Base-by-base conservation (phyloP, 148 eudicot species). In the Beta vulgaris region DNA sequence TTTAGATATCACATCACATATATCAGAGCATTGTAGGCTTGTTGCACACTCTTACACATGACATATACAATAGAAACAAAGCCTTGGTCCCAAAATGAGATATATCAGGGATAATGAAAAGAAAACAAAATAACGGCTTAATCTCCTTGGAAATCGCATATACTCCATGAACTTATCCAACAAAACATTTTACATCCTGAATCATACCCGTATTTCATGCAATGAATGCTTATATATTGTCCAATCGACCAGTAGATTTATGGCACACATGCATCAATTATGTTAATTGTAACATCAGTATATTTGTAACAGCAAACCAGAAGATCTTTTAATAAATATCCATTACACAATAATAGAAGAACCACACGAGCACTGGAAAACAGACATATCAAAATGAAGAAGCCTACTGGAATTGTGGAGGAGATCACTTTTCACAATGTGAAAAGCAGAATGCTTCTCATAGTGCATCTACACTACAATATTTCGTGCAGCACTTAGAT, bases 1-100 rank as follows among this genome's bases (percentile, higher is more conserved):
- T 62, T 71, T 46, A 62, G 63, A 71, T 13, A 71, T 28, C 31
- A 65, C 25, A 71, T 28, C 31, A 65, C 25, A 57, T 55, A 32
- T 26, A 51, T 63, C 40, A 71, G 64, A 71, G 5, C 29, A 40
- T 14, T 18, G 44, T 23, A 49, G 57, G 2, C n/a, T 18, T n/a
- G n/a, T n/a, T n/a, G n/a, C n/a, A n/a, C n/a, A n/a, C 8, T 44
- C 37, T 61, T 70, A 77, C 10, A 48, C 48, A 26, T 60, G 26
- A 61, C 12, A 46, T 61, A 44, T 72, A 42, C 25, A 46, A 19
- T 26, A 46, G 6, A 60, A 48, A 48, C 12, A 21, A 43, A 63
- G 37, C 69, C 62, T 36, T 43, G 57, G 36, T n/a, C n/a, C n/a
- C n/a, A n/a, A n/a, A n/a, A n/a, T n/a, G n/a, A n/a, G n/a, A n/a